Evolutionary conservation across 129 eudicot genomes (phyloP), one percentile per base, ranked within the genome.

Genomic region (Smallanthus sonchifolius): DNA sequence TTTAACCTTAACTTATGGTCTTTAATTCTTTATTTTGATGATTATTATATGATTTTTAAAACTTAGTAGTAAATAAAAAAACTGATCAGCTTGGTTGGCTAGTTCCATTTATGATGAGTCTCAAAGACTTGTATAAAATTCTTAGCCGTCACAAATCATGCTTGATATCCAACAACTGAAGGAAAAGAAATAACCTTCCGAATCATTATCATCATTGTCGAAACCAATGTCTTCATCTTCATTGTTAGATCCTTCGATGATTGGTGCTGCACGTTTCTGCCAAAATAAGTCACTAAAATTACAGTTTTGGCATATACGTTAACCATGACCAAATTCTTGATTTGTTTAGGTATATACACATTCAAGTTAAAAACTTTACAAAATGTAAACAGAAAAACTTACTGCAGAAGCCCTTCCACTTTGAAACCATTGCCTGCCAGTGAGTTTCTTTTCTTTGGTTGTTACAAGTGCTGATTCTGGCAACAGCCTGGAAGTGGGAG

Each of bases 351-450:
- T 20, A 20, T 20, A 19, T 37, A 37, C 56, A 40, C 34, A 32
- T 49, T 48, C 60, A 15, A 19, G 8, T 59, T 20, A 14, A 14
- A 24, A 73, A 52, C n/a, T 43, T 39, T 4, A 36, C 8, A 14
- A 39, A 42, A 7, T 0, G 14, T 17, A 40, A 48, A 63, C 17
- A 28, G 24, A 20, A 51, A 65, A 43, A 11, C 43, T 62, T 84
- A 89, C 97, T 63, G 68, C 82, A 59, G 77, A 65, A 70, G 97
- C 97, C 81, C 96, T 79, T 79, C 96, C 97, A 80, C 84, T 93
- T 88, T 93, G 95, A 83, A 93, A 93, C 98, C 98, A 93, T 89
- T 90, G 97, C 76, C 97, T 90, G 49, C 98, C 98, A 15, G 86
- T 71, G 5, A 93, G 85, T 80, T 72, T 93, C 88, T 90, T 93